Evolutionary conservation across 176 grass and related monocot species (phyloP).

Genomic region (Saccharum officinarum): DNA sequence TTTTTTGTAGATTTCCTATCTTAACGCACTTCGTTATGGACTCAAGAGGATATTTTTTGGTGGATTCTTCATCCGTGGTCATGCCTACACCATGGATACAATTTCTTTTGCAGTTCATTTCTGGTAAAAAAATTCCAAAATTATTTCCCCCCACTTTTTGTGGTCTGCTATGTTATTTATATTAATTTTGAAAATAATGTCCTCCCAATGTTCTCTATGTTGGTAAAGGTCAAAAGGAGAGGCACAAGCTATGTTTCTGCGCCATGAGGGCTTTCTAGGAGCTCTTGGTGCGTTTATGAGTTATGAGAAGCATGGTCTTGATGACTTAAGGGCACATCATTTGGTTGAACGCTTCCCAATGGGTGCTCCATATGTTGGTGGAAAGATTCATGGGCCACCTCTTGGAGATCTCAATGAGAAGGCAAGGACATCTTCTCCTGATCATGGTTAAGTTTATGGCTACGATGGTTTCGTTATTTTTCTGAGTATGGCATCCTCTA

Average conservation of each 20-base stretch:
- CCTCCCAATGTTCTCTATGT: background rate
- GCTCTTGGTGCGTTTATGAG: slow-evolving; percentile 98
- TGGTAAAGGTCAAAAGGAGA: slow-evolving; percentile 88
- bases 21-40: slow-evolving; percentile 97
- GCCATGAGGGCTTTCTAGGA: slow-evolving; percentile 95
- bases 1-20: slow-evolving; percentile 76
- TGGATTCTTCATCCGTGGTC: slow-evolving; percentile 97
- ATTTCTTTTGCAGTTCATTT: slow-evolving; percentile 99
- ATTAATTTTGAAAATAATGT: slow-evolving; percentile 18
- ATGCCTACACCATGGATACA: slow-evolving; percentile 99
- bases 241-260: slow-evolving; percentile 91
- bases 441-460: slow-evolving; percentile 17
- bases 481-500: slow-evolving; percentile 15
- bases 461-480: slow-evolving; percentile 30
- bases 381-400: slow-evolving; percentile 95
- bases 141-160: background rate
- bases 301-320: slow-evolving; percentile 95
- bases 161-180: background rate
- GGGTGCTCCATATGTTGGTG: slow-evolving; percentile 91
- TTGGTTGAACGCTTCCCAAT: slow-evolving; percentile 98
- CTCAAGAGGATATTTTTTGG: slow-evolving; percentile 98
- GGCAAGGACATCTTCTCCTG: slow-evolving; percentile 49
- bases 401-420: slow-evolving; percentile 95
- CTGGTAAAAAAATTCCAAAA: slow-evolving; percentile 55
- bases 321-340: slow-evolving; percentile 87